Evolutionary conservation across 164 flowering plant genomes (phyloP).

Genomic region (Chloranthus sessilifolius): DNA sequence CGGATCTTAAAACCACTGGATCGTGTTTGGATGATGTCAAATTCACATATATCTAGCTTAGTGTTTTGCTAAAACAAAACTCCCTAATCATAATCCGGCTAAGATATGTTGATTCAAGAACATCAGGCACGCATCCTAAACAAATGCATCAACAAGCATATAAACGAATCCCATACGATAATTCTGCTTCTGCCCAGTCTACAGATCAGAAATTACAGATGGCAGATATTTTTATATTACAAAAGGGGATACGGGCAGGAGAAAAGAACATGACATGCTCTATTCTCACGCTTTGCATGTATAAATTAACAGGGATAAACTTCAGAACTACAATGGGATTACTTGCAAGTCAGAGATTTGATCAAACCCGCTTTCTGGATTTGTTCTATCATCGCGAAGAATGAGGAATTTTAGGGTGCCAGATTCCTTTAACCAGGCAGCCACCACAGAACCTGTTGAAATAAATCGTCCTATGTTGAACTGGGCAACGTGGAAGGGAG

Average conservation of each 20-base stretch:
- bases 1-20: no score
- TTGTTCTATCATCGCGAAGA: constrained; percentile 65
- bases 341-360: constrained; percentile 26
- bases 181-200: no score
- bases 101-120: no score
- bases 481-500: constrained; percentile 81
- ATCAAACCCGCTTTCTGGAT: constrained; percentile 21
- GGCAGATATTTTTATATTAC: background rate
- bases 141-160: no score
- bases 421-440: constrained; percentile 85
- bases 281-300: no score
- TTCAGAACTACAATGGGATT: constrained; percentile 13
- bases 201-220: background rate
- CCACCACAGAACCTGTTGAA: constrained; percentile 71
- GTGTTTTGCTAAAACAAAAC: no score
- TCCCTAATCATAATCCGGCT: no score
- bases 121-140: no score
- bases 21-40: no score
- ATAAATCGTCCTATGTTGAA: constrained; percentile 83
- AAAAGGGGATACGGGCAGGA: background rate
- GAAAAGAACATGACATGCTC: no score
- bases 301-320: constrained; percentile 6
- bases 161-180: no score
- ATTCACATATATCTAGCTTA: no score
- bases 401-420: constrained; percentile 69